A percentile compares a stretch with the other conserved stretches of the same genome.
These are phyloP conservation scores for Tylopilus intermedius DNA, from an alignment of 768 basidiomycete genomes.

Conservation along the genomic window DNA sequence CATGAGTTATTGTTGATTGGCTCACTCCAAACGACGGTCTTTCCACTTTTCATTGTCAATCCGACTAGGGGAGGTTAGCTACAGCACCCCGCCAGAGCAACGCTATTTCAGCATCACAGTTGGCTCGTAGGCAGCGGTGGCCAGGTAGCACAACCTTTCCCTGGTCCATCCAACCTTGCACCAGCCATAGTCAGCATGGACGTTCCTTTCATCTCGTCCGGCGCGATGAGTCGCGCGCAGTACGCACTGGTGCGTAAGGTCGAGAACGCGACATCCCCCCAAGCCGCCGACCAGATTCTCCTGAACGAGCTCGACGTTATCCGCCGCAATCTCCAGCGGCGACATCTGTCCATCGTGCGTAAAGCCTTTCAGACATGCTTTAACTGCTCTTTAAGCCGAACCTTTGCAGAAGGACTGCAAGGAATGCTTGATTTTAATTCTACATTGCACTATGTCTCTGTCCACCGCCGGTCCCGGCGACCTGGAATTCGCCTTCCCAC, in stretches of 20 bases:
- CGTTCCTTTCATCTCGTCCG: constrained; percentile 74
- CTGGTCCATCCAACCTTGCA: neutral
- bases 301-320: constrained; percentile 54
- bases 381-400: constrained; percentile 6
- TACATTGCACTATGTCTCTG: constrained; percentile 61
- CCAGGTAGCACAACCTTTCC: neutral
- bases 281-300: constrained; percentile 59
- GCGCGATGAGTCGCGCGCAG: constrained; percentile 69
- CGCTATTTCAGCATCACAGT: constrained; percentile 7
- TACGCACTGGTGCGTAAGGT: constrained; percentile 72
- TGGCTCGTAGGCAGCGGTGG: neutral
- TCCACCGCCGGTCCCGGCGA: constrained; percentile 39
- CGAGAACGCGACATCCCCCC: constrained; percentile 54
- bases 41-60: neutral
- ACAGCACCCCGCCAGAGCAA: constrained; percentile 16
- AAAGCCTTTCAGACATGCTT: neutral
- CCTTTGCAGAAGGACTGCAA: constrained; percentile 52
- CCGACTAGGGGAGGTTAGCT: neutral
- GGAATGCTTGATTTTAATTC: constrained; percentile 61
- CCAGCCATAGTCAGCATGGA: constrained; percentile 46
- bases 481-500: constrained; percentile 67
- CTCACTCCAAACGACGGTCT: neutral
- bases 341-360: constrained; percentile 53
- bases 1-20: constrained; percentile 5
- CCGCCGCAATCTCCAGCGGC: constrained; percentile 47